These are phyloP conservation scores for Kazachstania martiniae DNA, from an alignment of 805 yeast genomes.

Conservation along the genomic window DNA sequence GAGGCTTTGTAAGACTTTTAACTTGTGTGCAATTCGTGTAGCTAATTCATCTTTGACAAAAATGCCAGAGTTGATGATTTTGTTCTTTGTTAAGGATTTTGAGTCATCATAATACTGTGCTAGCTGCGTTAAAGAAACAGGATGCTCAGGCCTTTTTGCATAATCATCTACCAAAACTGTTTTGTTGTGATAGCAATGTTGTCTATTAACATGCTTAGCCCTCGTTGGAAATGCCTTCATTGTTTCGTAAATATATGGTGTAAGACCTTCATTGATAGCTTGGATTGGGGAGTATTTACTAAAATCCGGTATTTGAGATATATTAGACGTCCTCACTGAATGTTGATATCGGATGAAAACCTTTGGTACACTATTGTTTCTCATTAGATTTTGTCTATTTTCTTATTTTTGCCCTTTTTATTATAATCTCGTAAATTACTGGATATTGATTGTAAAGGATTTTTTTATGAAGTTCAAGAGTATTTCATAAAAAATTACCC, in stretches of 20 bases:
- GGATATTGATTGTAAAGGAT: no score
- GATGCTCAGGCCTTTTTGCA: conserved; percentile 56
- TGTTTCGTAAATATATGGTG: conserved; percentile 27
- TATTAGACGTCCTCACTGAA: conserved; percentile 13
- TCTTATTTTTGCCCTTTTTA: no score
- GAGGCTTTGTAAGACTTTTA: conserved; percentile 65
- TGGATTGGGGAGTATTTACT: conserved; percentile 27
- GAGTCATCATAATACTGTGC: conserved; percentile 73
- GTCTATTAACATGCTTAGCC: conserved; percentile 42
- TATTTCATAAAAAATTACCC: no score
- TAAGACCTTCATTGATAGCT: conserved; percentile 25
- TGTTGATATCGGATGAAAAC: conserved; percentile 7
- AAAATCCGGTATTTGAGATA: conserved; percentile 27
- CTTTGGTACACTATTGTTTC: background rate
- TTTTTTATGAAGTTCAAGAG: no score
- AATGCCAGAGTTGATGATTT: conserved; percentile 73
- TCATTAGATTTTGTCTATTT: no score
- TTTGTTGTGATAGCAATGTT: conserved; percentile 68
- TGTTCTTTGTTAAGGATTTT: conserved; percentile 55
- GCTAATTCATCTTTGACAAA: conserved; percentile 83
- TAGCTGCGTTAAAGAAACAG: conserved; percentile 79
- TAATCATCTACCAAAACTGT: conserved; percentile 20
- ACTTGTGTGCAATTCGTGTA: conserved; percentile 68
- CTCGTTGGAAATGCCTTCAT: conserved; percentile 31
- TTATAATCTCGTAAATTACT: no score